Evolutionary conservation across 1,284 basidiomycete species (phyloP), one percentile per base, ranked within the genome.

Genomic region (Moesziomyces sp.): DNA sequence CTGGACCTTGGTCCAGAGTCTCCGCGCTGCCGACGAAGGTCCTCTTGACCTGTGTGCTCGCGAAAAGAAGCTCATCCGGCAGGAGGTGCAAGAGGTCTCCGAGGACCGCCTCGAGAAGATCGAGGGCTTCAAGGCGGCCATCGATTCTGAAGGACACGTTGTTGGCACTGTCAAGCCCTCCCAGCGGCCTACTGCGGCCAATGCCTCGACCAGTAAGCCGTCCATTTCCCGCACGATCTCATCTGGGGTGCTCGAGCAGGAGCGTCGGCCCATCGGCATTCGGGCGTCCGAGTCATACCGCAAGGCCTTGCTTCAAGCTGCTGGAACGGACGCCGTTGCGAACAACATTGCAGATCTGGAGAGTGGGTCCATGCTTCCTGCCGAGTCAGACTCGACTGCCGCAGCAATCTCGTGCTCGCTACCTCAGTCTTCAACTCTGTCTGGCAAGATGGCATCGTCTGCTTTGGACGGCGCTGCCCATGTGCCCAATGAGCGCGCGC

Each of bases 1-100:
- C 5, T 93, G 90, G 88, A 94, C 94, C 76, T 90, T 96, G 35
- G 88, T 95, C 1, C 91, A 94, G 81, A 92, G 91, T 9, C 85
- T 97, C 48, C 89, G 88, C 74, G 90, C 91, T 78, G 81, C 86
- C 16, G 91, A 92, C 74, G 85, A 91, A 85, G 74, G 82, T 3
- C 82, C 82, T 2, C 69, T 84, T 21, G 80, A 84, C 56, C 64
- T 84, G 26, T 84, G 82, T 50, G 77, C 81, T 7, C 56, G 78
- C 0, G 77, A 69, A n/a, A 83, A 83, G 54, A 74, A 73, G 49
- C 49, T 84, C 4, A 81, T 84, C 18, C 60, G 60, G 3, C 69
- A 77, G 24, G 72, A 74, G 24, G 51, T 60, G 4, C 48, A 50
- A 42, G 64, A 70, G 19, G 11, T 66, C 5, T 3, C 52, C 0